These are phyloP conservation scores for Arthrobotrys sphaeroides DNA, from an alignment of 2,329 filamentous ascomycete genomes.

Conservation along the genomic window DNA sequence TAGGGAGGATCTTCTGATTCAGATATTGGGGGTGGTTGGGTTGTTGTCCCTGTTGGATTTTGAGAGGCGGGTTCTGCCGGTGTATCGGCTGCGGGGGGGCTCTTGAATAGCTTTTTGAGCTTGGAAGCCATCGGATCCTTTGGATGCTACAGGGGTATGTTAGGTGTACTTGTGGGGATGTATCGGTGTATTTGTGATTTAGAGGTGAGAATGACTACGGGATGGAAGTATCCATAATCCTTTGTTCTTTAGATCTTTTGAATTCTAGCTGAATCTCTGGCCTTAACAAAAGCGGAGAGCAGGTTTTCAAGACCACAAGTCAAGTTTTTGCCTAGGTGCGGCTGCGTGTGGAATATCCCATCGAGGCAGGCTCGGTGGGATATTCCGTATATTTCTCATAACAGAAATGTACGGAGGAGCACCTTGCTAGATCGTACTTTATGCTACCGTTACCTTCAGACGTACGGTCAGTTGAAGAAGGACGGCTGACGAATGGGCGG, in stretches of 20 bases:
- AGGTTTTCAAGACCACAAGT: neutral
- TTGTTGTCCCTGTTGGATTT: slow-evolving; percentile 30
- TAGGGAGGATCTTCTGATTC: slow-evolving; percentile 20
- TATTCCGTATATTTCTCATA: neutral
- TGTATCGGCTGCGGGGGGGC: neutral
- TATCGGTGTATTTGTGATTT: neutral
- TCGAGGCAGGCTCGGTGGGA: neutral
- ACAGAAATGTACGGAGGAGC: neutral
- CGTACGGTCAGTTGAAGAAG: neutral
- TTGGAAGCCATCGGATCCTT: slow-evolving; percentile 28
- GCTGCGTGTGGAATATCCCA: neutral
- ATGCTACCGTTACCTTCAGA: neutral
- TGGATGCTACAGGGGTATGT: neutral
- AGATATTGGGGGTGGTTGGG: neutral
- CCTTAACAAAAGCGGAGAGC: neutral
- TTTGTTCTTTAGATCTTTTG: neutral
- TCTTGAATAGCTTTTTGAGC: slow-evolving; percentile 29
- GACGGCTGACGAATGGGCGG: neutral
- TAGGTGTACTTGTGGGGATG: neutral
- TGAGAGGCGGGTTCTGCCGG: slow-evolving; percentile 4
- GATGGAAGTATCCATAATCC: neutral
- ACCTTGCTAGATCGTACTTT: neutral
- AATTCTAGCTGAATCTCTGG: neutral
- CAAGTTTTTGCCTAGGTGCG: neutral
- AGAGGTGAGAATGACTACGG: neutral